A percentile compares a stretch with the other conserved stretches of the same genome.
These are phyloP conservation scores for Globisporangium nunn DNA, from an alignment of 352 stramenopile genomes.

Conservation along the genomic window DNA sequence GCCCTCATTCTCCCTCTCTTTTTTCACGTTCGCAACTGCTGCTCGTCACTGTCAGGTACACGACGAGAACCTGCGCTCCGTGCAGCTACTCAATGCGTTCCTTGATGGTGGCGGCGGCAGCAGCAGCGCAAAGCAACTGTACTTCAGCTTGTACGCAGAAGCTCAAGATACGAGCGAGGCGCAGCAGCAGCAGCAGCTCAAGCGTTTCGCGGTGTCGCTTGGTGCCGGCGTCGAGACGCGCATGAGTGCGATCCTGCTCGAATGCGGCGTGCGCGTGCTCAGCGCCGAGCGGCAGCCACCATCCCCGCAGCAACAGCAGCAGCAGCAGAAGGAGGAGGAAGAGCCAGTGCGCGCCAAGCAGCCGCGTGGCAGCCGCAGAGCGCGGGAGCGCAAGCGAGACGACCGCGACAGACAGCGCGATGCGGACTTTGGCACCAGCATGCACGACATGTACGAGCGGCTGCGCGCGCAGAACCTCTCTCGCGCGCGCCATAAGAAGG, in stretches of 20 bases:
- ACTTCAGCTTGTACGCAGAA: slow-evolving; percentile 27
- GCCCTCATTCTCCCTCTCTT: neutral
- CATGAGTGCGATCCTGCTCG: slow-evolving; percentile 39
- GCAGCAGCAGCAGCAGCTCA: slow-evolving; percentile 15
- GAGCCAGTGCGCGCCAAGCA: neutral
- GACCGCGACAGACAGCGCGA: slow-evolving; percentile 13
- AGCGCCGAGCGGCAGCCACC: slow-evolving; percentile 3
- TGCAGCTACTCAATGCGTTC: slow-evolving; percentile 68
- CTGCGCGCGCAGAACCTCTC: slow-evolving; percentile 13
- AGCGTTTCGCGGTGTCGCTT: slow-evolving; percentile 44
- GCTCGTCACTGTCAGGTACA: slow-evolving; percentile 24
- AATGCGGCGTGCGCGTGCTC: slow-evolving; percentile 36
- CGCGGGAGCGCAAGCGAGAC: slow-evolving; percentile 3
- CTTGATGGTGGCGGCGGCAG: slow-evolving; percentile 23
- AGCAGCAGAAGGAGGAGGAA: neutral
- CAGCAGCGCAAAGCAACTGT: slow-evolving; percentile 13
- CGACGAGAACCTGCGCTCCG: slow-evolving; percentile 61
- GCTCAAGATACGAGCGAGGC: neutral
- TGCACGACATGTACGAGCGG: slow-evolving; percentile 28
- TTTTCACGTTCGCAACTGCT: neutral
- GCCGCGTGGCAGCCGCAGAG: neutral
- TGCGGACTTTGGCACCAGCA: slow-evolving; percentile 53
- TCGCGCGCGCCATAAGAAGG: slow-evolving; percentile 20
- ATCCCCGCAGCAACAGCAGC: too few species aligned
- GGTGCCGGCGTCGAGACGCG: slow-evolving; percentile 33